Conservation (phyloP, 75 land plant species). For the Pinus tabuliformis region DNA sequence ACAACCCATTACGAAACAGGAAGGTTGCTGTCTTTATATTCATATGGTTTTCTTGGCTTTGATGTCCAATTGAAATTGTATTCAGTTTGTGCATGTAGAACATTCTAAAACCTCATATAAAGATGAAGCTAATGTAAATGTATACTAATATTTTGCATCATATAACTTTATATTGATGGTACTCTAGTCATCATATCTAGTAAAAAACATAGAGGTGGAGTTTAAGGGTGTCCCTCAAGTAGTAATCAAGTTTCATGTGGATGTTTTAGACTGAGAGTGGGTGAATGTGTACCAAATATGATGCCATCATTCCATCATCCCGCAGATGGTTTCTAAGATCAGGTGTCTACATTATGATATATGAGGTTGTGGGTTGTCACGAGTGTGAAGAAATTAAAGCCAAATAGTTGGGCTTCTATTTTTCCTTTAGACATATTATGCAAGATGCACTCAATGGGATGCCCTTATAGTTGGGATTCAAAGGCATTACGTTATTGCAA, state of each 20-base stretch:
- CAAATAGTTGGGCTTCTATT: slow-evolving; percentile 27
- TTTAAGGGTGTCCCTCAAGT: too few relatives aligned
- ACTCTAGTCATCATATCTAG: too few relatives aligned
- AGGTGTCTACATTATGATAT: slow-evolving; percentile 17
- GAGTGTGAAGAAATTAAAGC: background rate
- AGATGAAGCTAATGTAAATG: too few relatives aligned
- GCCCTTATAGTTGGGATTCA: slow-evolving; percentile 7
- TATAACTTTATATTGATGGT: too few relatives aligned
- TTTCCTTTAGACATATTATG: background rate
- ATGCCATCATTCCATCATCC: slow-evolving; percentile 12
- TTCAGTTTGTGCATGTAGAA: too few relatives aligned
- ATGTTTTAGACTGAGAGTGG: slow-evolving; percentile 15
- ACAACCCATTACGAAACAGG: too few relatives aligned
- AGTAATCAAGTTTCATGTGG: background rate
- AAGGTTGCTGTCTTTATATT: too few relatives aligned
- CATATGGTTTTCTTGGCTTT: too few relatives aligned
- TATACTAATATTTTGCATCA: too few relatives aligned
- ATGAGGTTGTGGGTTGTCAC: slow-evolving; percentile 6
- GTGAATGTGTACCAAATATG: slow-evolving; percentile 8
- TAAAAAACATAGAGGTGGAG: too few relatives aligned
- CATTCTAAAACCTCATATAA: too few relatives aligned
- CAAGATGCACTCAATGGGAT: slow-evolving; percentile 1
- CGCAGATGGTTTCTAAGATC: slow-evolving; percentile 39
- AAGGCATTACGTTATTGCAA: slow-evolving; percentile 46
- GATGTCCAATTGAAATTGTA: too few relatives aligned